Base-by-base conservation (phyloP, 768 basidiomycete species). In the Symmetrospora coprosmae region DNA sequence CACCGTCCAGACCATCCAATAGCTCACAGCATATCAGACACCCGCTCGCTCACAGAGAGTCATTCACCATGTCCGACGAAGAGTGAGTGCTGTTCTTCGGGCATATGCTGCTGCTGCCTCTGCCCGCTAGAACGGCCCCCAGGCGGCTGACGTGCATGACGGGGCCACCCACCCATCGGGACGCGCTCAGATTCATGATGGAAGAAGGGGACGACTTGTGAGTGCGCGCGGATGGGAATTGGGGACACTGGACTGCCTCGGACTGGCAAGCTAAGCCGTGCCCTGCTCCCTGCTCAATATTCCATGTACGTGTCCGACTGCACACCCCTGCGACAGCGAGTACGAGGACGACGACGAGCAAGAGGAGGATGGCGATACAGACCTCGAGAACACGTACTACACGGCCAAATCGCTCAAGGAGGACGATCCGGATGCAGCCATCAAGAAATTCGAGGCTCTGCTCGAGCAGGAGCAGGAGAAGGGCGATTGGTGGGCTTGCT, bases 361-460 rank as follows among this genome's bases (percentile, higher is more conserved):
- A 28, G 86, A 79, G 58, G 85, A 85, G 66, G 78, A 81, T 1
- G 85, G 80, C 48, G 86, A 81, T 52, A 85, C 82, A 25, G 91
- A 94, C 73, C 82, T 94, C 43, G 94, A 99, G 76, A 99, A 99
- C 71, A 82, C 90, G 80, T 99, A 99, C 75, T 97, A 97, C 72
- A 85, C 83, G 48, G 94, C 94, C 11, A 99, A 99, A 74, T 83
- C 84, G 28, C 83, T 87, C 74, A 94, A 92, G 72, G 90, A 92
- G 67, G 94, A 97, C 68, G 83, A 84, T 63, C 86, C 90, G 33
- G 87, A 94, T 68, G 85, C 81, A 33, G 92, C 94, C 9, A 69
- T 97, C 68, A 86, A 86, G 67, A 89, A 89, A 53, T 94, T 97
- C 72, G 77, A 80, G 45, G 78, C 78, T 38, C 92, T 99, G 62